These are phyloP conservation scores for Microdochium bolleyi DNA, from an alignment of 2,329 filamentous ascomycete species.

Conservation along the genomic window DNA sequence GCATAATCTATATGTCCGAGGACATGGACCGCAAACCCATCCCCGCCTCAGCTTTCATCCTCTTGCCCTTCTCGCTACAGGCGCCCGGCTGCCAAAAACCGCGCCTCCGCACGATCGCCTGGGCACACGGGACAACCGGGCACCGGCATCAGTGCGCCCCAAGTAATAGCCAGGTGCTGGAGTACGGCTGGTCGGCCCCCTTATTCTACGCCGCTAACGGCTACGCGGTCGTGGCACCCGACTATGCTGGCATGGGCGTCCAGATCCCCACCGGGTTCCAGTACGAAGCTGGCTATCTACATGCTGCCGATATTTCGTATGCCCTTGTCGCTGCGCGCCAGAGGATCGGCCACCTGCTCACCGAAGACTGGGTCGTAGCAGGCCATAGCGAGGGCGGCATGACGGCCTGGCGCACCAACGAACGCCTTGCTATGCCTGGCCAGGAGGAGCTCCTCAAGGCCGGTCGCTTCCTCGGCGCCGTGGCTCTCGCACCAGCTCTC, in stretches of 20 bases:
- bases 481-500: conserved; percentile 6
- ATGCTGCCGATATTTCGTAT: conserved; percentile 10
- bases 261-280: conserved; percentile 9
- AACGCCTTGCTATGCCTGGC: conserved; percentile 9
- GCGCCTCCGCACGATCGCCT: conserved; percentile 8
- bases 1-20: conserved; percentile 9
- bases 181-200: conserved; percentile 12
- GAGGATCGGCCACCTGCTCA: conserved; percentile 3
- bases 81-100: not conserved
- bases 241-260: not conserved
- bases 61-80: conserved; percentile 4
- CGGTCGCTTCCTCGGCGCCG: conserved; percentile 7
- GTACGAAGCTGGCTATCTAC: conserved; percentile 5
- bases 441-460: conserved; percentile 1
- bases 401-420: conserved; percentile 13
- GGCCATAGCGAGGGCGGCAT: conserved; percentile 16
- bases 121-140: conserved; percentile 16
- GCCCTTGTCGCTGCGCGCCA: conserved; percentile 9
- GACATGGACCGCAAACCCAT: conserved; percentile 8
- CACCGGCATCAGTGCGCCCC: conserved; percentile 10
- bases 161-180: conserved; percentile 11
- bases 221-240: not conserved
- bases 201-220: conserved; percentile 7
- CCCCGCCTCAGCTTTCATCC: conserved; percentile 7
- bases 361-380: conserved; percentile 11